Conservation (phyloP, 345 rosid species). For the Camelina sativa region DNA sequence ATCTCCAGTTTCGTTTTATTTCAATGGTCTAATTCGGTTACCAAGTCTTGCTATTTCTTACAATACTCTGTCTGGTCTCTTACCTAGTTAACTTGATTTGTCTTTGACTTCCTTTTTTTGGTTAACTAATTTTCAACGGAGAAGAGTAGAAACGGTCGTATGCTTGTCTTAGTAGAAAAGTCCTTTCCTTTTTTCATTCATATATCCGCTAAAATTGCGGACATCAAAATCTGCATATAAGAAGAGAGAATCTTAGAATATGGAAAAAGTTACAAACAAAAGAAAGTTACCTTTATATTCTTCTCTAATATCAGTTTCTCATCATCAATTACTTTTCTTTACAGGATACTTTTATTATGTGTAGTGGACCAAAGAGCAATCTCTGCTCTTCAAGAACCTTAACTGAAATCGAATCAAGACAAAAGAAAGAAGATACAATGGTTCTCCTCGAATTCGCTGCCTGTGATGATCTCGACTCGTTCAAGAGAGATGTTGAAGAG, state of each 20-base stretch:
- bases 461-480: slow-evolving; percentile 64
- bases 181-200: background rate
- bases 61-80: background rate
- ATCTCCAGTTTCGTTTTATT: background rate
- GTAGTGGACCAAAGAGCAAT: slow-evolving; percentile 53
- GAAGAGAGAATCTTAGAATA: slow-evolving; percentile 19
- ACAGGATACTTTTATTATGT: slow-evolving; percentile 61
- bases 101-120: slow-evolving; percentile 29
- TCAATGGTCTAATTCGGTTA: background rate
- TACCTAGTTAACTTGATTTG: slow-evolving; percentile 1
- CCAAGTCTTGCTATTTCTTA: slow-evolving; percentile 25
- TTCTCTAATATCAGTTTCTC: background rate
- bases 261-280: slow-evolving; percentile 1
- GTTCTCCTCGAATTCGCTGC: slow-evolving; percentile 86
- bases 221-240: background rate
- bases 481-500: slow-evolving; percentile 59
- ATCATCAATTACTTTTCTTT: background rate
- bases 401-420: slow-evolving; percentile 54
- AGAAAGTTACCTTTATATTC: background rate
- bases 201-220: background rate
- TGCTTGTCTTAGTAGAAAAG: slow-evolving; percentile 34
- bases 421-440: slow-evolving; percentile 43
- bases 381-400: slow-evolving; percentile 42
- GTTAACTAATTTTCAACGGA: slow-evolving; percentile 11
- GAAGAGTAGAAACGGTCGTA: slow-evolving; percentile 19